These are phyloP conservation scores for Trichoderma orchidacearum DNA, from an alignment of 495 filamentous ascomycete species.

Conservation along the genomic window DNA sequence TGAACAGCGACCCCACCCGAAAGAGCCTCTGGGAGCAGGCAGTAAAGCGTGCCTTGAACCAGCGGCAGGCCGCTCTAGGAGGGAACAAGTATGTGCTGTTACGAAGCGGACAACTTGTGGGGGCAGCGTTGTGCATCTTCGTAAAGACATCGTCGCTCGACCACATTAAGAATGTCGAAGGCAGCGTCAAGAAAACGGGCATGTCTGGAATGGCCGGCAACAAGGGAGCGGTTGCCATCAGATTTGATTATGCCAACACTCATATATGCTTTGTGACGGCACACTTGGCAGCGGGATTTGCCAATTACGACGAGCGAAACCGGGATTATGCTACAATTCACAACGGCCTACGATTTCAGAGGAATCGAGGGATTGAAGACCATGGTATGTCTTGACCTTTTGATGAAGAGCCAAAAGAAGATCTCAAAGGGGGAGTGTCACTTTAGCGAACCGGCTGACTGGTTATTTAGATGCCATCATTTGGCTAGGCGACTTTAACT, in stretches of 20 bases:
- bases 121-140: slow-evolving; percentile 81
- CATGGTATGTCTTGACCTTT: slow-evolving; percentile 38
- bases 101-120: slow-evolving; percentile 87
- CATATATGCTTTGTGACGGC: slow-evolving; percentile 92
- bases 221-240: slow-evolving; percentile 94
- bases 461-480: slow-evolving; percentile 54
- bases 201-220: slow-evolving; percentile 96
- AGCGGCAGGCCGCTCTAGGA: slow-evolving; percentile 41
- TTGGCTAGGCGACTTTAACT: slow-evolving; percentile 98
- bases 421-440: background rate
- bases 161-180: slow-evolving; percentile 91
- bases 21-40: slow-evolving; percentile 78
- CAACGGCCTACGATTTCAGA: slow-evolving; percentile 76
- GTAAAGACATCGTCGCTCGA: slow-evolving; percentile 63
- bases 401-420: background rate
- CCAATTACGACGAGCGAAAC: slow-evolving; percentile 94
- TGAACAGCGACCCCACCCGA: slow-evolving; percentile 86
- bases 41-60: slow-evolving; percentile 65
- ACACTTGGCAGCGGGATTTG: slow-evolving; percentile 90
- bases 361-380: slow-evolving; percentile 77
- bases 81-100: slow-evolving; percentile 76
- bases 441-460: background rate
- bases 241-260: slow-evolving; percentile 89
- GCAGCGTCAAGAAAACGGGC: slow-evolving; percentile 91
- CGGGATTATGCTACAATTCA: slow-evolving; percentile 84